Base-by-base conservation (phyloP, 768 basidiomycete genomes). In the Tricholomella constricta region DNA sequence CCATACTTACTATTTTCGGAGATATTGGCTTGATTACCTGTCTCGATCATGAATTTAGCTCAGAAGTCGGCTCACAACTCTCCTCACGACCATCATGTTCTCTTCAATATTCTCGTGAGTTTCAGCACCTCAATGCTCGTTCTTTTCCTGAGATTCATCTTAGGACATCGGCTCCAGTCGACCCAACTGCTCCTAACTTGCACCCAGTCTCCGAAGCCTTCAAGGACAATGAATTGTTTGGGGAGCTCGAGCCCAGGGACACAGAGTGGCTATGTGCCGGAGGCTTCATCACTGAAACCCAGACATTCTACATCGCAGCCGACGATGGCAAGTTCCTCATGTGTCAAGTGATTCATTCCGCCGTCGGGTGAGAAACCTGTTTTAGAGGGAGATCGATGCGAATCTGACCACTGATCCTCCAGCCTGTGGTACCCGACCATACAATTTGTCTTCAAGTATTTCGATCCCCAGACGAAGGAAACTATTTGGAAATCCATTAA, bases 351-450 rank as follows among this genome's bases (percentile, higher is more conserved):
- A 60, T 64, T 19, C 63, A 64, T 43, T 64, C 63, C 15, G 49
- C 61, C 42, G 61, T 62, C 29, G 63, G 63, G 63, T 64, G 50
- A 58, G 63, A 25, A 43, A 41, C 25, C 41, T 61, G 44, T 40
- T 36, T 42, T 54, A 20, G 12, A 49, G 37, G 26, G 52, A 47
- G 56, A 62, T 55, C 51, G 42, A 45, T 57, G 11, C 44, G 34
- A 22, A 57, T 53, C 51, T 42, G 41, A 57, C 26, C 26, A 40
- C 27, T 22, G 5, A 40, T 49, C 26, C 41, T 55, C 51, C 63
- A 96, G 94, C 20, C 68, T 98, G 55, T 94, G 95, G 85, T 95
- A 90, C 65, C 94, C 97, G 3, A 91, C 88, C 26, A 86, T 96
- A 62, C 96, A 99, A 70, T 92, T 98, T 69, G 90, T 86, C 4